Evolutionary conservation across 257 asterid genomes (phyloP), one percentile per base, ranked within the genome.

Genomic region (Solanum pinnatisectum): DNA sequence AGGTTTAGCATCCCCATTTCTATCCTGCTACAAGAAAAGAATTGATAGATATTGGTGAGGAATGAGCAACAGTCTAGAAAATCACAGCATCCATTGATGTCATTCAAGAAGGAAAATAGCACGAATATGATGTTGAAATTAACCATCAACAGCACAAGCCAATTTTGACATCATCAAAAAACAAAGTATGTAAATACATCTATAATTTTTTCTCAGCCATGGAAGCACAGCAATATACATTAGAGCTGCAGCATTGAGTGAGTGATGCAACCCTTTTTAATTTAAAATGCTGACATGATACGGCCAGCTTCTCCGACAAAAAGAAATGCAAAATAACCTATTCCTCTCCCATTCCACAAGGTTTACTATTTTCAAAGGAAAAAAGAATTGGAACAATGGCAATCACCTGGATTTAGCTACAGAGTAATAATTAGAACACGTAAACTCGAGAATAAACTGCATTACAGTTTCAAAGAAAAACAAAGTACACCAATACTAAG

Each of bases 1-100:
- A 88, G 88, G 88, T 87, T 91, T 95, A 89, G 90, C 90, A 87
- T 97, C 98, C 89, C 95, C 96, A 84, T 91, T 94, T 90, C 98
- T 94, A 92, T 96, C 98, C 99, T 96, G 89, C 89, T 89, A 82
- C 89, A 63, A 90, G 40, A 65, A 83, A 72, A 36, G 36, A 78
- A 56, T 76, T 82, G 22, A 44, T 37, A 87, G 30, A 56, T 84
- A 67, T 44, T 79, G 39, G 82, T 73, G 88, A 68, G 60, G 22
- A 71, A 68, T 71, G 87, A 13, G 18, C 44, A 49, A 20, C 20
- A 49, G 32, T 49, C 71, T 32, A 18, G 68, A 32, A 30, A 49
- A 49, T 49, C 71, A 82, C 70, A 49, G 44, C 11, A 49, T 49
- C 68, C 30, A 52, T 11, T 49, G 70, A 49, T 30, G 22, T 49